Percentiles rank a stretch among this genome's conserved stretches.
Conservation (phyloP, 768 basidiomycete genomes). For the Naganishia friedmannii region DNA sequence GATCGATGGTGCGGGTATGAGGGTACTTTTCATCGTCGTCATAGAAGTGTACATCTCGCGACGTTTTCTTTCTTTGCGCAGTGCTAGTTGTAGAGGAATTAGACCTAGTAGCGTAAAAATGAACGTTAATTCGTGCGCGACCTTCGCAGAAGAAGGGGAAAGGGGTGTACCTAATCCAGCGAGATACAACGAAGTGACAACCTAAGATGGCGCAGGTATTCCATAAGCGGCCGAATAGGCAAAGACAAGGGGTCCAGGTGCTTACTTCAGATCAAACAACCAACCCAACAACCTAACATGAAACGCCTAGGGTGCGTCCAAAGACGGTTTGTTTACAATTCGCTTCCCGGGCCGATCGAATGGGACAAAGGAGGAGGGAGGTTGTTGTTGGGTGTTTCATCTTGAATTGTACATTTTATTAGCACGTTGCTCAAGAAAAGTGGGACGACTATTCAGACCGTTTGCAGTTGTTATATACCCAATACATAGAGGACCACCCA, state of each 20-base stretch:
- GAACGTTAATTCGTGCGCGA: neutral
- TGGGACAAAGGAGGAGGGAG: too few relatives aligned
- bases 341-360: too few relatives aligned
- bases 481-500: too few relatives aligned
- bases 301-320: too few relatives aligned
- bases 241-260: neutral
- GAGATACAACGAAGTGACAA: neutral
- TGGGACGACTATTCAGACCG: neutral
- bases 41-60: neutral
- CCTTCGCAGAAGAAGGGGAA: neutral
- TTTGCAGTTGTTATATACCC: neutral
- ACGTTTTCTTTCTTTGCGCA: constrained; percentile 1
- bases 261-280: too few relatives aligned
- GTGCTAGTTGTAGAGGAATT: neutral
- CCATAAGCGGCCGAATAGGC: neutral
- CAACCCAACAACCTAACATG: too few relatives aligned
- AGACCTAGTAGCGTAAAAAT: neutral
- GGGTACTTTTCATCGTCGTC: neutral
- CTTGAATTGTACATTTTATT: too few relatives aligned
- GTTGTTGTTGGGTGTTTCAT: too few relatives aligned
- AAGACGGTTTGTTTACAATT: too few relatives aligned
- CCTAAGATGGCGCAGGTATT: neutral
- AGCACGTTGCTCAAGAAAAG: too few relatives aligned
- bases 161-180: neutral
- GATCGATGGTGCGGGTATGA: neutral